Percentiles rank a stretch among this genome's conserved stretches.
Evolutionary conservation across 1,284 basidiomycete genomes (phyloP).

Genomic region (Porodaedalea pini): DNA sequence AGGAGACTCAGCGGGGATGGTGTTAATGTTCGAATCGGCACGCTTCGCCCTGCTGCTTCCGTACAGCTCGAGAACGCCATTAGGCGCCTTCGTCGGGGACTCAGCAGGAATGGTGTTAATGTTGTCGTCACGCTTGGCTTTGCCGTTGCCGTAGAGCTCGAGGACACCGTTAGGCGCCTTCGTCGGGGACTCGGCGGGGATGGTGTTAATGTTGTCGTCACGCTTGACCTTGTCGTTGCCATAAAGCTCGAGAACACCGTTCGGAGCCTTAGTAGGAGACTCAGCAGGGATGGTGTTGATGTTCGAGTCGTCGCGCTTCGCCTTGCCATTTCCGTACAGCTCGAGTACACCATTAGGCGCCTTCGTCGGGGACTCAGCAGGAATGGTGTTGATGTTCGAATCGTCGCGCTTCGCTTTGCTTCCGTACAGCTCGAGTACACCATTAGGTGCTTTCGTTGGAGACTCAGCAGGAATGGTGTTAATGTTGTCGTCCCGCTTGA

Average conservation of each 20-base stretch:
- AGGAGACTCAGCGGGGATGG: constrained; percentile 25
- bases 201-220: constrained; percentile 13
- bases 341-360: constrained; percentile 28
- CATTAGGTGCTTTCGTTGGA: constrained; percentile 27
- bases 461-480: constrained; percentile 35
- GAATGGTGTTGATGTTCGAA: constrained; percentile 26
- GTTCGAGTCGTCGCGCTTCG: constrained; percentile 25
- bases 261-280: constrained; percentile 27
- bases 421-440: constrained; percentile 27
- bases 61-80: constrained; percentile 28
- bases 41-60: constrained; percentile 18
- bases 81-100: constrained; percentile 25
- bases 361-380: constrained; percentile 34
- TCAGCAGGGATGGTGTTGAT: constrained; percentile 36
- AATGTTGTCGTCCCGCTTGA: constrained; percentile 31
- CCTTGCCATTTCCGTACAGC: constrained; percentile 14
- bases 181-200: constrained; percentile 33
- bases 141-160: constrained; percentile 19
- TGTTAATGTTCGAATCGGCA: constrained; percentile 25
- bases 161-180: constrained; percentile 31
- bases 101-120: constrained; percentile 27
- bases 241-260: constrained; percentile 28
- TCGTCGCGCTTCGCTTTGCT: constrained; percentile 24
- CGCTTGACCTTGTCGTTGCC: constrained; percentile 13
- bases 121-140: constrained; percentile 8